Evolutionary conservation across 441 rosid species (phyloP).

Genomic region (Hura crepitans): DNA sequence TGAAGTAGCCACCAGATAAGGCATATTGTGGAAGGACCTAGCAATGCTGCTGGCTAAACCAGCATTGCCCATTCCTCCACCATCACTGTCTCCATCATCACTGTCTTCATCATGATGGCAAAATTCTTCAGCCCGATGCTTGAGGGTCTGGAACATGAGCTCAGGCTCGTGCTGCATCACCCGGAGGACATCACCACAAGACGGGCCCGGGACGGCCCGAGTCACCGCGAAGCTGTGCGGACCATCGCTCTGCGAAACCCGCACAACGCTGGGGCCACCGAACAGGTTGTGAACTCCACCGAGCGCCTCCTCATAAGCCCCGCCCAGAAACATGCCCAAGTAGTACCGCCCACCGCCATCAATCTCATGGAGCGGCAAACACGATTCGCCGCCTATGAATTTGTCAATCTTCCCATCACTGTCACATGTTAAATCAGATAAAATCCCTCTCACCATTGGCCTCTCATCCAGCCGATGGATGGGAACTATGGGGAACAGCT

Average conservation of each 20-base stretch:
- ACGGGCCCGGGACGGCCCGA: constrained; percentile 65
- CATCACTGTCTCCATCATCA: constrained; percentile 34
- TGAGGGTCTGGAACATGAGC: constrained; percentile 84
- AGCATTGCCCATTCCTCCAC: constrained; percentile 28
- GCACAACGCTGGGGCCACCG: constrained; percentile 88
- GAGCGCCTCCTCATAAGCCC: constrained; percentile 97
- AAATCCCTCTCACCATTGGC: constrained; percentile 66
- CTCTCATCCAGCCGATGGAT: constrained; percentile 75
- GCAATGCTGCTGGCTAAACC: constrained; percentile 51
- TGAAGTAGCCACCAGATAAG: constrained; percentile 55
- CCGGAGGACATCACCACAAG: constrained; percentile 82
- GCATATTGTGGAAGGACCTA: constrained; percentile 76
- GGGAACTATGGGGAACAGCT: constrained; percentile 86
- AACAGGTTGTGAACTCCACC: constrained; percentile 96
- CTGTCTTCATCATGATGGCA: constrained; percentile 34
- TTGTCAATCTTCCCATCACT: constrained; percentile 91
- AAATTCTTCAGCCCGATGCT: constrained; percentile 74
- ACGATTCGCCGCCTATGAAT: constrained; percentile 83
- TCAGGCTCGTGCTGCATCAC: constrained; percentile 94
- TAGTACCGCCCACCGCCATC: constrained; percentile 53
- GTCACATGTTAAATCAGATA: constrained; percentile 92
- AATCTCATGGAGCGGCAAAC: constrained; percentile 73
- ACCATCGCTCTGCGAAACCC: constrained; percentile 83
- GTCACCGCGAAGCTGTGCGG: constrained; percentile 88
- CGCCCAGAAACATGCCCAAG: constrained; percentile 95